A percentile compares a stretch with the other conserved stretches of the same genome.
Conservation (phyloP, 352 stramenopile species). For the Phytophthora palmivora region DNA sequence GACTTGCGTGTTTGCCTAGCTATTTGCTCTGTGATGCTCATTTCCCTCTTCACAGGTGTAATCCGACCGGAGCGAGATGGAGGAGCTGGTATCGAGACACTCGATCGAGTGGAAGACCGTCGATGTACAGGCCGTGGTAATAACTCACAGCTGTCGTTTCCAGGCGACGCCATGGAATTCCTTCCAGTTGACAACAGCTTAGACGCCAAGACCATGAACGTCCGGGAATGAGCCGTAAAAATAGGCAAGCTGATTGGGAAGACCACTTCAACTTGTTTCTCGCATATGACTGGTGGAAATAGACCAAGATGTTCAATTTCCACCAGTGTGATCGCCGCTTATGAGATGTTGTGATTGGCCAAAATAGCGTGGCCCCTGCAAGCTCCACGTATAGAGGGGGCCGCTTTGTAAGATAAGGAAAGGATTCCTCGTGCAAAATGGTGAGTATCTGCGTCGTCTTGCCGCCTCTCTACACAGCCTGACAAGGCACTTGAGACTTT, state of each 20-base stretch:
- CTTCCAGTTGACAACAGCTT: constrained; percentile 23
- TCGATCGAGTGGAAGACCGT: constrained; percentile 36
- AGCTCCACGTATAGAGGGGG: constrained; percentile 46
- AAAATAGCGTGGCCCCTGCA: constrained; percentile 17
- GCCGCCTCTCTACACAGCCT: background rate
- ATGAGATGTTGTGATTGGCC: constrained; percentile 14
- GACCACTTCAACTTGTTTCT: constrained; percentile 30
- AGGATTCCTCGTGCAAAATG: constrained; percentile 41
- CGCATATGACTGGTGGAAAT: constrained; percentile 11
- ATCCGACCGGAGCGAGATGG: constrained; percentile 16
- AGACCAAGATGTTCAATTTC: background rate
- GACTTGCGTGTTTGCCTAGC: constrained; percentile 70
- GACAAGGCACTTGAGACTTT: background rate
- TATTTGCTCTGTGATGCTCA: constrained; percentile 79
- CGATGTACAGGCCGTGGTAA: constrained; percentile 20
- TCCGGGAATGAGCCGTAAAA: constrained; percentile 7
- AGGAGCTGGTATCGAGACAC: constrained; percentile 22
- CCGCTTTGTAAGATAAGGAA: constrained; percentile 37
- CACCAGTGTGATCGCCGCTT: too few species aligned
- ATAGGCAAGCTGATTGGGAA: constrained; percentile 6
- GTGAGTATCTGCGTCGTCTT: constrained; percentile 18
- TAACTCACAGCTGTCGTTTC: constrained; percentile 17
- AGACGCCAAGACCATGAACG: background rate
- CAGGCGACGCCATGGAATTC: constrained; percentile 2
- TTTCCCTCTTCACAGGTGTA: constrained; percentile 46